Conservation (phyloP, 306 rosid genomes). For the Vigna angularis region DNA sequence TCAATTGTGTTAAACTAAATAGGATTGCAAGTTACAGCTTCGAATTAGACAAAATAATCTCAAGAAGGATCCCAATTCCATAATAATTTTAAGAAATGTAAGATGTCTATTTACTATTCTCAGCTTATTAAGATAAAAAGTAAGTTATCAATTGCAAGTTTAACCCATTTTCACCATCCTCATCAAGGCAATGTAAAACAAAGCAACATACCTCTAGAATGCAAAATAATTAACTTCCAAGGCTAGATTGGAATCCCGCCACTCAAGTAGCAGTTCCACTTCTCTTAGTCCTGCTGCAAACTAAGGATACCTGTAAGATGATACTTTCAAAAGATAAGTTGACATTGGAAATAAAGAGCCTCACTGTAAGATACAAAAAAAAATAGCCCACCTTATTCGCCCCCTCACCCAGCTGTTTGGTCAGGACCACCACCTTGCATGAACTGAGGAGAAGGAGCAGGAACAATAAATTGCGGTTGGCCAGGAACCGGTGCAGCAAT, state of each 20-base stretch:
- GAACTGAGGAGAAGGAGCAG: constrained; percentile 76
- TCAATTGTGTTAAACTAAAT: neutral
- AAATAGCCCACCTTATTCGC: constrained; percentile 68
- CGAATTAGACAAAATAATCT: neutral
- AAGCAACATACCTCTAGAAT: constrained; percentile 80
- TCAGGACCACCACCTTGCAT: constrained; percentile 85
- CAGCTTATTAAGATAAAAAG: neutral
- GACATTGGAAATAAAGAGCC: constrained; percentile 33
- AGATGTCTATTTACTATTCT: neutral
- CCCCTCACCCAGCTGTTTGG: constrained; percentile 85
- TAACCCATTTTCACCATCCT: constrained; percentile 19
- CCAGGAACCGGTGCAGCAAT: constrained; percentile 81
- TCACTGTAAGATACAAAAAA: neutral
- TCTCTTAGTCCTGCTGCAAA: constrained; percentile 99
- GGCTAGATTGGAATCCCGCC: constrained; percentile 98
- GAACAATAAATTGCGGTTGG: constrained; percentile 82
- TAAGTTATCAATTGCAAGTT: constrained; percentile 12
- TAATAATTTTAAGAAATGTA: neutral
- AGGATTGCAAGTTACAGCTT: neutral
- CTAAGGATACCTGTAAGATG: constrained; percentile 70
- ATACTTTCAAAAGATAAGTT: constrained; percentile 33
- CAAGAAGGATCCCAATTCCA: neutral
- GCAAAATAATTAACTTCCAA: constrained; percentile 93
- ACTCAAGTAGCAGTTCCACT: constrained; percentile 97
- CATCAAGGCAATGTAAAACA: constrained; percentile 15